Evolutionary conservation across 2,329 filamentous ascomycete species (phyloP).

Genomic region (Emergomyces africanus): DNA sequence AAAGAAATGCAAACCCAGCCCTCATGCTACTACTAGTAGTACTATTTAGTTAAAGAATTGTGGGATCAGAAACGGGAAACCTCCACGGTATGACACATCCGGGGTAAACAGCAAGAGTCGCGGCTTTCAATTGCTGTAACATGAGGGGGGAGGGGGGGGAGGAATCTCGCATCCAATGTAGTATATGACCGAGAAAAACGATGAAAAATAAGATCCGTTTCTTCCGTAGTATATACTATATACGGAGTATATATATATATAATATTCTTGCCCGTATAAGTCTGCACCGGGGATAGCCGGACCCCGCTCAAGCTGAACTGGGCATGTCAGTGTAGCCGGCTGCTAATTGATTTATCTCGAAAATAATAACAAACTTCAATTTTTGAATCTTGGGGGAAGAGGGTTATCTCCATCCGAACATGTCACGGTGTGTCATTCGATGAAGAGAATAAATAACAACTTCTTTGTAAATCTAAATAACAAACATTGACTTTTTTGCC

Average conservation of each 20-base stretch:
- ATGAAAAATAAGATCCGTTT: not conserved
- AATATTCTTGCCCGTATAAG: not conserved
- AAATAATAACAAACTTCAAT: not conserved
- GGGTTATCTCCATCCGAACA: not conserved
- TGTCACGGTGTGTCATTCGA: not conserved
- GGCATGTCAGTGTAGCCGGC: not conserved
- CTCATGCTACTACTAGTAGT: not conserved
- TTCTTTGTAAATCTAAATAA: no score
- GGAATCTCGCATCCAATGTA: not conserved
- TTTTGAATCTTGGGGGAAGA: not conserved
- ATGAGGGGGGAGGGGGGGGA: no score
- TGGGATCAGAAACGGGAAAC: not conserved
- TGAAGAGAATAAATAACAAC: not conserved
- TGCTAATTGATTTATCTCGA: conserved; percentile 5
- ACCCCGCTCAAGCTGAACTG: not conserved
- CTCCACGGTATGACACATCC: not conserved
- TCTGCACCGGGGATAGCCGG: not conserved
- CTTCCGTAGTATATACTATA: no score
- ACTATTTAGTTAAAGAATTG: not conserved
- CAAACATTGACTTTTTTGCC: not conserved
- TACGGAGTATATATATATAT: no score
- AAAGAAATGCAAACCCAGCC: not conserved
- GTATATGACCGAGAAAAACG: not conserved
- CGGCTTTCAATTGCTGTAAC: no score
- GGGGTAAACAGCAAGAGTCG: not conserved